These are phyloP conservation scores for Beauveria scarabaeidicola DNA, from an alignment of 2,329 filamentous ascomycete genomes.

Conservation along the genomic window DNA sequence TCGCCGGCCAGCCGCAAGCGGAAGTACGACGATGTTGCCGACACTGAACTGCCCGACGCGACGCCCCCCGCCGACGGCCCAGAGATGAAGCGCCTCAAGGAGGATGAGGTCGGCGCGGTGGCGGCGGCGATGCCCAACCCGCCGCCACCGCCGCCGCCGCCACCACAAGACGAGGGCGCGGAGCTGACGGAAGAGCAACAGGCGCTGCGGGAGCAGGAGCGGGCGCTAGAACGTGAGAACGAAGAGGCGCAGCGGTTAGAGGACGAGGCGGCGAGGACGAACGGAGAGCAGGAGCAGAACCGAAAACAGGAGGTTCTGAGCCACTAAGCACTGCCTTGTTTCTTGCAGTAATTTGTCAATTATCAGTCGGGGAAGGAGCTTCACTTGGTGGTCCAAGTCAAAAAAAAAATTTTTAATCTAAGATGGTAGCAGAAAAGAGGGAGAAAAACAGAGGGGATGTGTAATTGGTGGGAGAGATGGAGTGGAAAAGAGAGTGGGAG, in stretches of 20 bases:
- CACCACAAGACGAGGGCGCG: constrained; percentile 32
- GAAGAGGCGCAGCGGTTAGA: constrained; percentile 46
- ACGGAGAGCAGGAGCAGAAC: constrained; percentile 9
- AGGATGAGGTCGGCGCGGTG: constrained; percentile 31
- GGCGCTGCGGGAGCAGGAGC: constrained; percentile 41
- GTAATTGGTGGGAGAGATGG: not conserved
- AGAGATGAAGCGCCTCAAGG: constrained; percentile 43
- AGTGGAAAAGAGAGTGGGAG: not conserved
- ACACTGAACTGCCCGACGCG: constrained; percentile 25
- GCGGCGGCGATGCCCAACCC: constrained; percentile 28
- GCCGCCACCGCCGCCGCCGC: constrained; percentile 42
- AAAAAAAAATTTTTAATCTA: no score
- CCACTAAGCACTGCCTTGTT: constrained; percentile 8
- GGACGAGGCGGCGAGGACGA: constrained; percentile 28
- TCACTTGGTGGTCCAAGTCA: not conserved
- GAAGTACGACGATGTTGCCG: constrained; percentile 48
- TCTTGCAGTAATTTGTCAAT: not conserved
- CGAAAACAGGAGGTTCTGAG: constrained; percentile 18
- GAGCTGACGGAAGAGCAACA: constrained; percentile 33
- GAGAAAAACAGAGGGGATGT: not conserved
- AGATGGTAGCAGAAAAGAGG: not conserved
- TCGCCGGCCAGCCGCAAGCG: constrained; percentile 52
- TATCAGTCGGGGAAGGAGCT: not conserved
- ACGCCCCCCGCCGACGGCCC: constrained; percentile 49
- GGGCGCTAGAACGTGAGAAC: constrained; percentile 42